phyloP scores from a whole-genome alignment of 2,329 filamentous ascomycete species.

The Pseudocercospora fijiensis region DNA sequence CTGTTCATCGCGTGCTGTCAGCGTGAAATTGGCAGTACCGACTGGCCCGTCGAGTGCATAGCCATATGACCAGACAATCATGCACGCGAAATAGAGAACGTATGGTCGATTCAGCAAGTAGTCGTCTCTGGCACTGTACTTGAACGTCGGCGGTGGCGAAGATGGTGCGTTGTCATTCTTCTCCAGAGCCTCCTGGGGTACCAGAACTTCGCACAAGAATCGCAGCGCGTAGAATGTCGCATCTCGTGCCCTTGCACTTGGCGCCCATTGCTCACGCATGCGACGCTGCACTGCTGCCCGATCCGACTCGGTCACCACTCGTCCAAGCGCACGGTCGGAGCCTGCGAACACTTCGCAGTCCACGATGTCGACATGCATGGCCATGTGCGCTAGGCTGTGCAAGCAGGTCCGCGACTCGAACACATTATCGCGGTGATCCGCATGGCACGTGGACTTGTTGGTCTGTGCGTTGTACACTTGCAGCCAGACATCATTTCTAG shows the following conservation, averaged over 20 bases:
- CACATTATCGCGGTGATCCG: constrained; percentile 63
- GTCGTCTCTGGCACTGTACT: constrained; percentile 82
- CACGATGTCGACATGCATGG: constrained; percentile 95
- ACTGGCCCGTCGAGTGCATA: constrained; percentile 79
- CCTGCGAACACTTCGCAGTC: constrained; percentile 95
- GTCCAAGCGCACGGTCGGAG: constrained; percentile 78
- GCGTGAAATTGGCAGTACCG: constrained; percentile 38
- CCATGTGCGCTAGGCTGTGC: constrained; percentile 94
- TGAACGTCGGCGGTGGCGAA: constrained; percentile 41
- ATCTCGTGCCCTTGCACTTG: constrained; percentile 81
- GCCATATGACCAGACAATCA: constrained; percentile 95
- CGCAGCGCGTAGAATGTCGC: constrained; percentile 89
- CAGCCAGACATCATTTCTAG: constrained; percentile 49
- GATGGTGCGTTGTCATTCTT: constrained; percentile 14
- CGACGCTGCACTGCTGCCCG: constrained; percentile 74
- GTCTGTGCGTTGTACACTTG: constrained; percentile 38
- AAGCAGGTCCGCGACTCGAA: constrained; percentile 87
- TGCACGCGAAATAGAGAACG: constrained; percentile 88
- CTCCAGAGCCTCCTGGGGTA: constrained; percentile 55
- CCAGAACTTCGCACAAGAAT: constrained; percentile 80
- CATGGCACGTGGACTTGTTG: constrained; percentile 29
- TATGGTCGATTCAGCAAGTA: constrained; percentile 87
- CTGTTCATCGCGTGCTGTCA: constrained; percentile 63
- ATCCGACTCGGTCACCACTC: constrained; percentile 79
- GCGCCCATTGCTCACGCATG: constrained; percentile 88